These are phyloP conservation scores for Forsythia viridissima DNA, from an alignment of 257 asterid species.

Conservation along the genomic window DNA sequence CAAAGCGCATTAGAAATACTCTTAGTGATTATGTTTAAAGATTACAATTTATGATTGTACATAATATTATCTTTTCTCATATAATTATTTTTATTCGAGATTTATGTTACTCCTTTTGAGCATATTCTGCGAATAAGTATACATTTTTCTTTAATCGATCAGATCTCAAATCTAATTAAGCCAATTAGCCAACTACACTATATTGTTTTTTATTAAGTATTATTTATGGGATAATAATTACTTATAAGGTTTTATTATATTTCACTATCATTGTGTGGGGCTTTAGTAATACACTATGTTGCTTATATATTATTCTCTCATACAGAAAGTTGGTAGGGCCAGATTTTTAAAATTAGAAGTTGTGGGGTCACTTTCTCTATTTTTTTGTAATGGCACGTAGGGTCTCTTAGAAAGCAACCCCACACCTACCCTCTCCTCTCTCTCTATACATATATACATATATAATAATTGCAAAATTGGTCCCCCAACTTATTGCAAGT, in stretches of 20 bases:
- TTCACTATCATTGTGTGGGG: slow-evolving; percentile 41
- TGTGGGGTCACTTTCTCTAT: slow-evolving; percentile 39
- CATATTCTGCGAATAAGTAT: too few species aligned
- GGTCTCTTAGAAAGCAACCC: slow-evolving; percentile 48
- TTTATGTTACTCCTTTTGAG: background rate
- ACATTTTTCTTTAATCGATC: background rate
- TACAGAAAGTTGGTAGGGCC: slow-evolving; percentile 24
- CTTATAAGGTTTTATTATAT: background rate
- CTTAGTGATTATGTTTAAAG: too few species aligned
- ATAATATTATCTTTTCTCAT: too few species aligned
- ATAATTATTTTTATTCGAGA: too few species aligned
- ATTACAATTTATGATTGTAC: too few species aligned
- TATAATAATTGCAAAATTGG: background rate
- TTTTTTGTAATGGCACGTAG: slow-evolving; percentile 19
- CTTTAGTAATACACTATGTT: slow-evolving; percentile 25
- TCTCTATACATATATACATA: background rate
- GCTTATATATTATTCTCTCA: slow-evolving; percentile 7
- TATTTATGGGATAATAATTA: background rate
- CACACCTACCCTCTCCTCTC: slow-evolving; percentile 36
- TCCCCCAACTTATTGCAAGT: background rate
- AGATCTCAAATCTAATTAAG: background rate
- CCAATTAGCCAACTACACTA: background rate
- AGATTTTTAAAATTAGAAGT: slow-evolving; percentile 13
- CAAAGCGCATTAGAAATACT: too few species aligned
- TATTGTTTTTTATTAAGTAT: background rate